Conservation (phyloP, 1,284 basidiomycete genomes). For the Tylopilus orsonianus region DNA sequence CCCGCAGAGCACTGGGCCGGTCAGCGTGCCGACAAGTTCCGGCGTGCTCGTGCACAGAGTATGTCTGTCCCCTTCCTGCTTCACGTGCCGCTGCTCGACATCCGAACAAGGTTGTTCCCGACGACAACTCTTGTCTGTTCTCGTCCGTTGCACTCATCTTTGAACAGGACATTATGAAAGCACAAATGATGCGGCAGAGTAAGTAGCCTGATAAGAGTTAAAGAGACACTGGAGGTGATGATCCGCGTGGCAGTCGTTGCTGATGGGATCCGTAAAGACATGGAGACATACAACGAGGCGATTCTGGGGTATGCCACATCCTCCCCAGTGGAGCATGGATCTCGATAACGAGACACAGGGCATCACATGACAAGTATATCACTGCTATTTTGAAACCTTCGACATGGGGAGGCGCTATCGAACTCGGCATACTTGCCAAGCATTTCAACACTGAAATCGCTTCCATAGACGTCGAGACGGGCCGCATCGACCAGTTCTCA, state of each 20-base stretch:
- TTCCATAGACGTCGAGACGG: conserved; percentile 89
- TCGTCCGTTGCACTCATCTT: conserved; percentile 83
- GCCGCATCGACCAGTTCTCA: conserved; percentile 81
- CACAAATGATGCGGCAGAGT: conserved; percentile 67
- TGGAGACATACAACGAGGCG: conserved; percentile 75
- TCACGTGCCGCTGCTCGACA: conserved; percentile 6
- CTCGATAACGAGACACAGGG: conserved; percentile 43
- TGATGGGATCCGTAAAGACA: conserved; percentile 71
- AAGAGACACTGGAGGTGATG: conserved; percentile 1
- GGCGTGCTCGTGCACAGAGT: conserved; percentile 73
- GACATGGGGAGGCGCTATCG: conserved; percentile 94
- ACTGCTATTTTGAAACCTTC: conserved; percentile 73
- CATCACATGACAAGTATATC: conserved; percentile 76
- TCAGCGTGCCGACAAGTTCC: conserved; percentile 53
- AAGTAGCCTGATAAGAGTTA: conserved; percentile 20
- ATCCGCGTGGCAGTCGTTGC: conserved; percentile 62
- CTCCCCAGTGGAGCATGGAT: background rate
- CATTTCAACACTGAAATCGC: conserved; percentile 85
- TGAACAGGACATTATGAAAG: conserved; percentile 73
- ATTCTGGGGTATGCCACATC: conserved; percentile 69
- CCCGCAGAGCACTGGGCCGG: conserved; percentile 44
- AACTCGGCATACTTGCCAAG: conserved; percentile 78
- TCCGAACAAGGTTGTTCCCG: conserved; percentile 72
- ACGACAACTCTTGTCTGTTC: conserved; percentile 94
- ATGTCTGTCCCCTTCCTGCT: conserved; percentile 6